A percentile compares a stretch with the other conserved stretches of the same genome.
These are phyloP conservation scores for Talaromyces albobiverticillius DNA, from an alignment of 2,329 filamentous ascomycete genomes.

Conservation along the genomic window DNA sequence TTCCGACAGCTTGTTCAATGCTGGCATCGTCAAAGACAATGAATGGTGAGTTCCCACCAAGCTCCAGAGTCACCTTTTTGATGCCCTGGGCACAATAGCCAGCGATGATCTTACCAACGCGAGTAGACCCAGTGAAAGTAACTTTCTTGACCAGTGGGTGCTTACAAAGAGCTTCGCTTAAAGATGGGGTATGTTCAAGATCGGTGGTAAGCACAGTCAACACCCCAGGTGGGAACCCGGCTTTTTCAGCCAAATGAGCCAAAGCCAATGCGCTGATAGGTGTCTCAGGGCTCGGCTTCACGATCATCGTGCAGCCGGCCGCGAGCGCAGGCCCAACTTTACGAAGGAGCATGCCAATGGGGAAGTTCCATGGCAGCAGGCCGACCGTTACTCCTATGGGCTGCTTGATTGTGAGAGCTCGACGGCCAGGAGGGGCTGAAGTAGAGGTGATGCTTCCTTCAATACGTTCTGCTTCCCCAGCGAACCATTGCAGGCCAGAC, in stretches of 20 bases:
- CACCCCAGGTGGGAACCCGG: slow-evolving; percentile 33
- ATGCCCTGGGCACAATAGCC: slow-evolving; percentile 32
- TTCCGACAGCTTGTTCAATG: slow-evolving; percentile 30
- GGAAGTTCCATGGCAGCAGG: slow-evolving; percentile 90
- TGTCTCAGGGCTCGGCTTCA: slow-evolving; percentile 36
- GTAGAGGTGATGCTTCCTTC: slow-evolving; percentile 75
- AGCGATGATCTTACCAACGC: slow-evolving; percentile 33
- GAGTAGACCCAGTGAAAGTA: slow-evolving; percentile 34
- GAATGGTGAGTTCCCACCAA: slow-evolving; percentile 43
- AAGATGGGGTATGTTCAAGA: slow-evolving; percentile 28
- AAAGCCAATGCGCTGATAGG: slow-evolving; percentile 32
- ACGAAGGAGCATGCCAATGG: slow-evolving; percentile 65
- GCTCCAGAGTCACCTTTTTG: slow-evolving; percentile 45
- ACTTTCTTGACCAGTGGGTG: slow-evolving; percentile 30
- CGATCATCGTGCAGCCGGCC: slow-evolving; percentile 38
- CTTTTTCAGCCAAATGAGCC: slow-evolving; percentile 30
- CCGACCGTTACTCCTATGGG: slow-evolving; percentile 80
- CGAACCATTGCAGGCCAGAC: slow-evolving; percentile 78
- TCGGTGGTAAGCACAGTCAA: slow-evolving; percentile 34
- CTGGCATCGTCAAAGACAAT: slow-evolving; percentile 43
- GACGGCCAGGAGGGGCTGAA: slow-evolving; percentile 63
- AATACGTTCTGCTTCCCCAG: slow-evolving; percentile 69
- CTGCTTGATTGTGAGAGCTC: slow-evolving; percentile 76
- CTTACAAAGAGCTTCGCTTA: slow-evolving; percentile 32
- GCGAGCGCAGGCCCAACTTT: slow-evolving; percentile 36